Conservation (phyloP, 805 yeast species). For the Danielia oregonensis region DNA sequence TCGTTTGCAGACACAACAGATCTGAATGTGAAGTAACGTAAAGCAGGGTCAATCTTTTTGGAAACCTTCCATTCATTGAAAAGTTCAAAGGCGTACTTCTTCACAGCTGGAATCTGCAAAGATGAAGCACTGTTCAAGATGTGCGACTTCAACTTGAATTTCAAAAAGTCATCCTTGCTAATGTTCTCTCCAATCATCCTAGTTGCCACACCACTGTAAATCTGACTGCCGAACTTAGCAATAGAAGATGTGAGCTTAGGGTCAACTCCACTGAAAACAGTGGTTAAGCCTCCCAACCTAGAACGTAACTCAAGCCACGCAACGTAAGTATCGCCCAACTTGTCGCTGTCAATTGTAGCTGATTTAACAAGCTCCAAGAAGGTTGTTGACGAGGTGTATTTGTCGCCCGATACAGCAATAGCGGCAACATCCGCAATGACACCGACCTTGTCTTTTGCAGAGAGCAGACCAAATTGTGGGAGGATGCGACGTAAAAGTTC, state of each 20-base stretch:
- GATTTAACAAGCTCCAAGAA: constrained; percentile 41
- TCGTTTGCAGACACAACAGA: constrained; percentile 38
- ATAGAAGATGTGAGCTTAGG: constrained; percentile 16
- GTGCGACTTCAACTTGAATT: constrained; percentile 32
- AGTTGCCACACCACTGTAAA: constrained; percentile 30
- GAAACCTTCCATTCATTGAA: constrained; percentile 23
- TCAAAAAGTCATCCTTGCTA: constrained; percentile 23
- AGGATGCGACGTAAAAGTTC: constrained; percentile 36
- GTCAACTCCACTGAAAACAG: constrained; percentile 31
- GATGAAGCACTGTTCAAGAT: constrained; percentile 40
- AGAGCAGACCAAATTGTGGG: constrained; percentile 33
- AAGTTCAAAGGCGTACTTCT: constrained; percentile 29
- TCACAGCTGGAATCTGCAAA: constrained; percentile 34
- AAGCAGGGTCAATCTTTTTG: constrained; percentile 39
- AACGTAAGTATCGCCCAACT: constrained; percentile 35
- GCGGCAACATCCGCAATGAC: constrained; percentile 51
- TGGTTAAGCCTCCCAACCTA: constrained; percentile 32
- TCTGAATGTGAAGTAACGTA: constrained; percentile 40
- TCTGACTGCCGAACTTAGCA: constrained; percentile 26
- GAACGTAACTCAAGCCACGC: constrained; percentile 55
- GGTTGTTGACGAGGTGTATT: constrained; percentile 32
- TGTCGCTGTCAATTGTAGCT: constrained; percentile 21
- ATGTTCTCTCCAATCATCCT: constrained; percentile 15
- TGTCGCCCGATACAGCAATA: constrained; percentile 45
- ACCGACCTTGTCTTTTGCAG: constrained; percentile 50